A percentile compares a stretch with the other conserved stretches of the same genome.
Evolutionary conservation across 1,139 yeast species (phyloP).

Genomic region (Sugiyamaella grinbergsii): DNA sequence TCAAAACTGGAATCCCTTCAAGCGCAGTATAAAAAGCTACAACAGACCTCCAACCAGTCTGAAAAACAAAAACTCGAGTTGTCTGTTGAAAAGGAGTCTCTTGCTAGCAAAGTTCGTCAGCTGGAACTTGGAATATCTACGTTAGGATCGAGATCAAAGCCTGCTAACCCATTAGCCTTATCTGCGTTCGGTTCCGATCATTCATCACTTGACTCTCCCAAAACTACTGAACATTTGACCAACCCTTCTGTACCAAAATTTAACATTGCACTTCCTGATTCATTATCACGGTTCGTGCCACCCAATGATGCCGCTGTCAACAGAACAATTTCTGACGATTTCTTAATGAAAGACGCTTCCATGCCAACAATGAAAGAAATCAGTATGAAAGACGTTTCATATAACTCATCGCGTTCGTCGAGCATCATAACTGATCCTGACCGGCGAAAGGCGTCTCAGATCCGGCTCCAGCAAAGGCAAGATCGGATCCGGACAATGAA

Average conservation of each 20-base stretch:
- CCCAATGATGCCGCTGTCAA: not conserved
- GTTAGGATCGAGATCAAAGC: constrained; percentile 4
- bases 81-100: constrained; percentile 3
- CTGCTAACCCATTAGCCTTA: constrained; percentile 1
- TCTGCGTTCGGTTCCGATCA: constrained; percentile 16
- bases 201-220: constrained; percentile 11
- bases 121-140: constrained; percentile 16
- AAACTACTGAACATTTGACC: constrained; percentile 10
- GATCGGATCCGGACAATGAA: constrained; percentile 16
- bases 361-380: constrained; percentile 18
- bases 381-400: constrained; percentile 22
- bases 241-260: constrained; percentile 6
- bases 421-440: constrained; percentile 17
- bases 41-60: not conserved
- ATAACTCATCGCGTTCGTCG: constrained; percentile 17
- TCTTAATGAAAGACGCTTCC: constrained; percentile 18
- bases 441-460: constrained; percentile 13
- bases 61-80: constrained; percentile 7
- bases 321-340: constrained; percentile 5
- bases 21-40: not conserved
- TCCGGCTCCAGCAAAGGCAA: constrained; percentile 17
- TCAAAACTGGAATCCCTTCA: constrained; percentile 8
- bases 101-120: constrained; percentile 12
- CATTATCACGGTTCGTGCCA: not conserved
- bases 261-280: constrained; percentile 5